Evolutionary conservation across 2,329 filamentous ascomycete genomes (phyloP).

Genomic region (Didymella sp.): DNA sequence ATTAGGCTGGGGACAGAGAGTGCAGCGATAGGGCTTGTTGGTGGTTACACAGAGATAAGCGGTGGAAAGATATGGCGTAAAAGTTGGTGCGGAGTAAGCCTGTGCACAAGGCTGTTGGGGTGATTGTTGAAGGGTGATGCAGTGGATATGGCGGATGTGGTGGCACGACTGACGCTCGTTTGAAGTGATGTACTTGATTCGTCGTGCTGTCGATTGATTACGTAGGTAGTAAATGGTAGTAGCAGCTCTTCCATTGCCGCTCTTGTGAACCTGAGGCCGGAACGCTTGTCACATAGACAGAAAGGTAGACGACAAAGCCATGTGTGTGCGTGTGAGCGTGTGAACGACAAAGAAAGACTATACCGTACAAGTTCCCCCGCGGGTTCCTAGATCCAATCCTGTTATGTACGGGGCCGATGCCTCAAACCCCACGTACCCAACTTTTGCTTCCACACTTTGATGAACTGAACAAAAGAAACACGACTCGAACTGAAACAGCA

Average conservation of each 20-base stretch:
- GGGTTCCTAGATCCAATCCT: conserved; percentile 1
- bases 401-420: conserved; percentile 12
- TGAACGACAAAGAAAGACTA: conserved; percentile 29
- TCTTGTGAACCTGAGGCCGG: background rate
- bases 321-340: background rate
- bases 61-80: background rate
- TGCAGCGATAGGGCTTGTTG: too few species aligned
- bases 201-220: conserved; percentile 15
- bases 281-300: conserved; percentile 1
- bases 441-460: conserved; percentile 22
- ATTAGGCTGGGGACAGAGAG: too few species aligned
- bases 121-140: background rate
- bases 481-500: background rate
- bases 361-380: conserved; percentile 28
- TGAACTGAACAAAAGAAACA: background rate
- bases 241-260: background rate
- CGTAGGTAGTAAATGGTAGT: conserved; percentile 13
- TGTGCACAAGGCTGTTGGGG: background rate
- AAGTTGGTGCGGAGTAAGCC: background rate
- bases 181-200: conserved; percentile 1
- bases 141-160: background rate
- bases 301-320: background rate
- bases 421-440: conserved; percentile 14
- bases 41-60: background rate
- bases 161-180: background rate